Base-by-base conservation (phyloP, 768 basidiomycete species). In the Punctularia strigosozonata region DNA sequence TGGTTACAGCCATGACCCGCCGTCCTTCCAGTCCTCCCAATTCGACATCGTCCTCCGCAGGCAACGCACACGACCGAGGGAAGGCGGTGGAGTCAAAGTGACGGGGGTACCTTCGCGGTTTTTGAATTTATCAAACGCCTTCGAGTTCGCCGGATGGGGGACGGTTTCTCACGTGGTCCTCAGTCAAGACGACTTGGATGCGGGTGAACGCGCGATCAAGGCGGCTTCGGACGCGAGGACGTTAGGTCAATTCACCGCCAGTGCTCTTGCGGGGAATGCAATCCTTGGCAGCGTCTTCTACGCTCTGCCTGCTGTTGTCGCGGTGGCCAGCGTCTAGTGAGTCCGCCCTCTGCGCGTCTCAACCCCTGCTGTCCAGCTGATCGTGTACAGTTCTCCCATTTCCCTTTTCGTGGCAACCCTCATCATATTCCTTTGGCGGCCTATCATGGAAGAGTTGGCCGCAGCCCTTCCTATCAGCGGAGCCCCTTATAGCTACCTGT, bases 101-200 rank as follows among this genome's bases (percentile, higher is more conserved):
- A 58, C 55, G 4, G 50, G 47, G 3, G 48, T 66, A 4, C 76
- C 75, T 4, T 79, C 80, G 5, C 70, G 76, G 25, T 80, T 79
- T 49, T 53, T 75, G 19, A 68, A 79, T 44, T 66, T 83, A 25
- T 56, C 69, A 12, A 71, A 74, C 48, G 66, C 74, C 26, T 80
- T 80, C 43, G 78, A 81, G 47, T 85, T 84, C 46, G 72, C 81
- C 1, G 80, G 80, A 3, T 81, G 80, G 78, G 80, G 79, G 2
- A 66, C 71, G 4, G 51, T 74, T 14, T 55, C 57, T 5, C 60
- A 63, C 41, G 46, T 81, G 1, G 61, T 61, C 15, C 61, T 84
- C 8, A 54, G 60, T 1, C 43, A 40, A 1, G 62, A 68, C 4
- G 73, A 80, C 33, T 47, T 61, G 32, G 39, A 47, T 3, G 41